phyloP scores from a whole-genome alignment of 2,329 filamentous ascomycete species.

The Diplodia sapinea region DNA sequence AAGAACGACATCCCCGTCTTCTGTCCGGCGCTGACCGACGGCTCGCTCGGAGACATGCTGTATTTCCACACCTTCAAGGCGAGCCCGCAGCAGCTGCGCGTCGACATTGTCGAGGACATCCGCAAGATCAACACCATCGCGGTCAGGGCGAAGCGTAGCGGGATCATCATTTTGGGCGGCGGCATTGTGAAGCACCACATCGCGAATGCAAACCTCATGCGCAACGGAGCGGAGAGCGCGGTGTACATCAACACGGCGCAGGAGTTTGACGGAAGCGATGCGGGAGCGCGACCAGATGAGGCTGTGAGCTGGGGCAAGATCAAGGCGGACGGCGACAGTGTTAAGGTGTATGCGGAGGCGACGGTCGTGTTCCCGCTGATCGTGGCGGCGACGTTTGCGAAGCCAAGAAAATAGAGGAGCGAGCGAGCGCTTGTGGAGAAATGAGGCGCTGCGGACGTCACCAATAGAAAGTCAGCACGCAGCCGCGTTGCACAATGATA shows the following conservation, averaged over 20 bases:
- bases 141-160: slow-evolving; percentile 82
- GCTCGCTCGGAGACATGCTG: slow-evolving; percentile 94
- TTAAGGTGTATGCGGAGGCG: slow-evolving; percentile 79
- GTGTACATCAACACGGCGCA: slow-evolving; percentile 98
- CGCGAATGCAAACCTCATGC: slow-evolving; percentile 95
- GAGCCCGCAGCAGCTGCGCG: slow-evolving; percentile 77
- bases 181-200: slow-evolving; percentile 99
- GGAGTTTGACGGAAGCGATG: slow-evolving; percentile 97
- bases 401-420: slow-evolving; percentile 29
- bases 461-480: slow-evolving; percentile 12
- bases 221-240: slow-evolving; percentile 94
- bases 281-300: slow-evolving; percentile 91
- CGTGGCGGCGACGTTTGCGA: slow-evolving; percentile 70
- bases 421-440: not conserved
- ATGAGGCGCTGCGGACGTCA: slow-evolving; percentile 7
- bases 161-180: slow-evolving; percentile 94
- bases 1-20: slow-evolving; percentile 97
- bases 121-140: slow-evolving; percentile 90
- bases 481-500: slow-evolving; percentile 22
- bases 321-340: slow-evolving; percentile 81
- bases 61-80: slow-evolving; percentile 97
- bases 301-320: slow-evolving; percentile 99
- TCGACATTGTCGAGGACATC: slow-evolving; percentile 95
- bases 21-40: slow-evolving; percentile 93
- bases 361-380: slow-evolving; percentile 71